Conservation (phyloP, 73 alveolate genomes). For the Tetrahymena elliotti region DNA sequence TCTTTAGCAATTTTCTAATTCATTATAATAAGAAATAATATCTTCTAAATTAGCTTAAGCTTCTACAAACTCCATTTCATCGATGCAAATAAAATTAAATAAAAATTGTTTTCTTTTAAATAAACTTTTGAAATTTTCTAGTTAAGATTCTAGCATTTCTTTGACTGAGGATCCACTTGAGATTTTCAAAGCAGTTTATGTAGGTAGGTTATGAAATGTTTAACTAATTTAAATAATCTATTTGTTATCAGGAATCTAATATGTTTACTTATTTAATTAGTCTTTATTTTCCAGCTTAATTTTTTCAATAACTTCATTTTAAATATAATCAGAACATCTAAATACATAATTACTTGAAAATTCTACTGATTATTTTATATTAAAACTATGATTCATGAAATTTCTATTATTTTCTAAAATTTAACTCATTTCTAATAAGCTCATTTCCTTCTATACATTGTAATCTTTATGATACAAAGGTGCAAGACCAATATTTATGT, state of each 20-base stretch:
- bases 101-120: neutral
- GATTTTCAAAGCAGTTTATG: neutral
- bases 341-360: neutral
- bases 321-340: neutral
- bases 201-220: neutral
- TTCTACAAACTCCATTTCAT: neutral
- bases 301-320: neutral
- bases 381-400: neutral
- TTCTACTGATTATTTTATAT: neutral
- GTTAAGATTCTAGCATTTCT: neutral
- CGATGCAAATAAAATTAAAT: neutral
- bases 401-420: neutral
- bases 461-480: slow-evolving; percentile 29
- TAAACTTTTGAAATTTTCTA: neutral
- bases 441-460: neutral
- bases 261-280: neutral
- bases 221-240: neutral
- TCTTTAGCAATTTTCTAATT: neutral
- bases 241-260: neutral
- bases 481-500: slow-evolving; percentile 26
- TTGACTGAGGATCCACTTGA: neutral
- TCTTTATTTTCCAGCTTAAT: neutral
- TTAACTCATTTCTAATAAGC: neutral
- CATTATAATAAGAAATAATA: neutral
- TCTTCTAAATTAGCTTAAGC: neutral